phyloP scores from a whole-genome alignment of 1,139 yeast genomes.

The Barnettozyma hawaiiensis region DNA sequence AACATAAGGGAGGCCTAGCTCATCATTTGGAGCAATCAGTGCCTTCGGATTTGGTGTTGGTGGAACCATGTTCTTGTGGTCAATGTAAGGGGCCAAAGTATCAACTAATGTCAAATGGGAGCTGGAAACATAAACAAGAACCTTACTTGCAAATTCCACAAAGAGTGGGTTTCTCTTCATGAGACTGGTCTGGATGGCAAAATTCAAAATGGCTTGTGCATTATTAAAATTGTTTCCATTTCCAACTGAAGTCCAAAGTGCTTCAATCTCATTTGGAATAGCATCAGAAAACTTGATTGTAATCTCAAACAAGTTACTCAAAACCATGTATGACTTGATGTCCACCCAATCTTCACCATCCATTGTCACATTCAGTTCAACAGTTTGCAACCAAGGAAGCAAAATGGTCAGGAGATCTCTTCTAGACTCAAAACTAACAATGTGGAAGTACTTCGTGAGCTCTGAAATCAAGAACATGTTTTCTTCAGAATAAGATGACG shows the following conservation, averaged over 20 bases:
- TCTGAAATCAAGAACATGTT: constrained; percentile 63
- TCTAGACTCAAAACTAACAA: constrained; percentile 54
- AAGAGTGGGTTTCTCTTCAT: constrained; percentile 67
- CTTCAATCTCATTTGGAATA: constrained; percentile 84
- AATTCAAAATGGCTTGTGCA: constrained; percentile 67
- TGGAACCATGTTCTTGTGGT: constrained; percentile 87
- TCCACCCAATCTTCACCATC: constrained; percentile 36
- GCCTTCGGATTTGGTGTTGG: constrained; percentile 48
- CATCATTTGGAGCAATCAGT: constrained; percentile 24
- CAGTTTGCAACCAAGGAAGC: constrained; percentile 85
- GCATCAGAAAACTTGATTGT: constrained; percentile 70
- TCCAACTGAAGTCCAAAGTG: constrained; percentile 90
- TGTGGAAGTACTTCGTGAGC: constrained; percentile 62
- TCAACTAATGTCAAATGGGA: constrained; percentile 62
- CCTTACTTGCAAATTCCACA: constrained; percentile 75
- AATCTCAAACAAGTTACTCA: constrained; percentile 77
- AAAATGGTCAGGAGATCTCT: constrained; percentile 76
- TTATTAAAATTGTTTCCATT: constrained; percentile 61
- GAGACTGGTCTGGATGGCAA: constrained; percentile 61
- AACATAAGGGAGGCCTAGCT: constrained; percentile 56
- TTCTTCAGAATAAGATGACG: constrained; percentile 51
- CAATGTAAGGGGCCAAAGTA: constrained; percentile 59
- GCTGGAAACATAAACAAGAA: constrained; percentile 65
- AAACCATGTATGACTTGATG: constrained; percentile 65
- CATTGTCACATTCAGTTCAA: constrained; percentile 50